A percentile compares a stretch with the other conserved stretches of the same genome.
These are phyloP conservation scores for Alternaria longipes DNA, from an alignment of 2,329 filamentous ascomycete species.

Conservation along the genomic window DNA sequence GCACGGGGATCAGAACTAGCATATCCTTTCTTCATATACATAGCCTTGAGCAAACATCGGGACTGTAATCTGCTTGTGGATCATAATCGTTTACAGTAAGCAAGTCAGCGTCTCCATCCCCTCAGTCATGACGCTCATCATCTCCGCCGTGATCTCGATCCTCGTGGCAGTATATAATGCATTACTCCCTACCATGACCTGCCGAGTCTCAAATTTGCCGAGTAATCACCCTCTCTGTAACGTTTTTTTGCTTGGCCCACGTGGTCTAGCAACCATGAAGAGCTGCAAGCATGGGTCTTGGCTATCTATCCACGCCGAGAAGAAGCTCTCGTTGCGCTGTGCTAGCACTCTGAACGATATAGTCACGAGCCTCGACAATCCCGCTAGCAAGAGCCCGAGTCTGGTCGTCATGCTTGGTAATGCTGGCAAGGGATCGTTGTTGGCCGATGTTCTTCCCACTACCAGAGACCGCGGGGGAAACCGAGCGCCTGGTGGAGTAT, in stretches of 20 bases:
- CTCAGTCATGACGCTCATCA: too few relatives aligned
- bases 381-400: constrained; percentile 1
- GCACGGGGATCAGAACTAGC: not conserved
- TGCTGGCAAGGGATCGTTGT: not conserved
- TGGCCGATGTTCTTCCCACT: not conserved
- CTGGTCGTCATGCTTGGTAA: constrained; percentile 3
- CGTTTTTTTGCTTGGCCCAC: not conserved
- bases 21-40: not conserved
- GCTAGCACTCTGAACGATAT: constrained; percentile 3
- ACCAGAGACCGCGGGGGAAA: not conserved
- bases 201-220: not conserved
- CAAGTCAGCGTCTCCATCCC: too few relatives aligned
- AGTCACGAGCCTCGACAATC: constrained; percentile 2
- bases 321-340: not conserved
- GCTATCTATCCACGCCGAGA: not conserved
- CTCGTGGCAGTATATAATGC: not conserved
- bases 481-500: not conserved
- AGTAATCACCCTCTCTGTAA: not conserved
- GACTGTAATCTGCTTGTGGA: too few relatives aligned
- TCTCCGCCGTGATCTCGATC: not conserved
- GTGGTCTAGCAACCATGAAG: constrained; percentile 1
- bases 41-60: not conserved
- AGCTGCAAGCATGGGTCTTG: not conserved
- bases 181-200: not conserved
- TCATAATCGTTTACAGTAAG: not conserved